Evolutionary conservation across 495 filamentous ascomycete species (phyloP), one percentile per base, ranked within the genome.

Genomic region (Aspergillus biplanus): DNA sequence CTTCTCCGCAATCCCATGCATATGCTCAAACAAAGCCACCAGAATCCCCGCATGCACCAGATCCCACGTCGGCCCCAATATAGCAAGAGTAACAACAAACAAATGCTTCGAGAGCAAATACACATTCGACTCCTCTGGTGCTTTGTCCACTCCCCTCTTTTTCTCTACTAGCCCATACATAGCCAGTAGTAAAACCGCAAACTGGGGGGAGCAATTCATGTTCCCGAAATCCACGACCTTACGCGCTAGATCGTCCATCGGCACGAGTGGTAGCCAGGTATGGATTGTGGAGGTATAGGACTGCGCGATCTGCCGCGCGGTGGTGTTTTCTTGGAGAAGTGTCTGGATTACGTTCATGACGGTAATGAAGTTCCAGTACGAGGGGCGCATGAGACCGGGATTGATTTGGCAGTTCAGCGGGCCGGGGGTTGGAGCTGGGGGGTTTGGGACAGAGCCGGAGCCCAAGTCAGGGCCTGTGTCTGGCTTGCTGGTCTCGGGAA

Each of bases 1-100:
- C 39, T 44, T 44, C 39, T 44, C 39, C 39, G n/a, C 39, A n/a
- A 44, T 44, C n/a, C 39, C 39, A n/a, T 44, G 39, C 39, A 44
- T 44, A 44, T 44, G 39, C n/a, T 44, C 39, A 9, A 44, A 44
- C 39, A 44, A 44, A 9, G 39, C 39, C n/a, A 44, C 5, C n/a
- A 44, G 3, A n/a, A 44, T 9, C 8, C 39, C 39, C 3, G 39
- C 39, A 44, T 44, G 11, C 39, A 44, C 39, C 39, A 44, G n/a
- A 44, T 44, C 39, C 39, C 39, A 44, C 39, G 39, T 12, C 39
- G 39, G 39, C 39, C 39, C 39, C 3, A n/a, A 44, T 9, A 44
- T 4, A 8, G 39, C 39, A 5, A 9, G n/a, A n/a, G 39, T 44
- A 3, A n/a, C n/a, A 9, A n/a, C 39, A n/a, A 44, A 44, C 7